Evolutionary conservation across 2,329 filamentous ascomycete genomes (phyloP).

Genomic region (Ophiostoma tasmaniense): DNA sequence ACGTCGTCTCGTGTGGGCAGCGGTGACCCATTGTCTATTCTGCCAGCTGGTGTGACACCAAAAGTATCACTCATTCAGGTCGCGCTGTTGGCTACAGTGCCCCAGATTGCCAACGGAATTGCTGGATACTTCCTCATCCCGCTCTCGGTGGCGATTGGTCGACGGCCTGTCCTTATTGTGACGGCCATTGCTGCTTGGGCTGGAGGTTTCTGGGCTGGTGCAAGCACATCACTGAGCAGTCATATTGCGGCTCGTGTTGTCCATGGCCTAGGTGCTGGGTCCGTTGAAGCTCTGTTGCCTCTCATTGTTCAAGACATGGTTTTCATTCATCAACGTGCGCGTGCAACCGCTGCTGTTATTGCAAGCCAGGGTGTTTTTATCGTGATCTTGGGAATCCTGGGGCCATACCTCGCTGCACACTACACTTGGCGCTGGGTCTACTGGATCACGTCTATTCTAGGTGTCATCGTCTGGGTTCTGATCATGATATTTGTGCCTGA

Average conservation of each 20-base stretch:
- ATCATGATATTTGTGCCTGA: slow-evolving; percentile 21
- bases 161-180: slow-evolving; percentile 27
- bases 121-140: not conserved
- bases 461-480: slow-evolving; percentile 28
- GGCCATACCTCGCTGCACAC: slow-evolving; percentile 28
- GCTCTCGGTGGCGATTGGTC: not conserved
- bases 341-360: slow-evolving; percentile 16
- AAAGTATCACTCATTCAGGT: not conserved
- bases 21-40: not conserved
- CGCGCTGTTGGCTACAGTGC: not conserved
- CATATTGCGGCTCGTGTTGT: slow-evolving; percentile 30
- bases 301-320: slow-evolving; percentile 34
- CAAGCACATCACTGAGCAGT: slow-evolving; percentile 22
- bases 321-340: slow-evolving; percentile 30
- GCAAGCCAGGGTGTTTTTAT: slow-evolving; percentile 25
- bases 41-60: not conserved
- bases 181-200: slow-evolving; percentile 29
- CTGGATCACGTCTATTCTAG: slow-evolving; percentile 29
- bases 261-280: slow-evolving; percentile 31
- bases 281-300: slow-evolving; percentile 32
- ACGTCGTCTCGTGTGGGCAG: not conserved
- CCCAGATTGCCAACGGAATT: not conserved
- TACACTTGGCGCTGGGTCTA: slow-evolving; percentile 32
- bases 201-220: slow-evolving; percentile 30
- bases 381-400: slow-evolving; percentile 27